Evolutionary conservation across 139 green algal species (phyloP).

Genomic region (Mesotaenium endlicherianum): DNA sequence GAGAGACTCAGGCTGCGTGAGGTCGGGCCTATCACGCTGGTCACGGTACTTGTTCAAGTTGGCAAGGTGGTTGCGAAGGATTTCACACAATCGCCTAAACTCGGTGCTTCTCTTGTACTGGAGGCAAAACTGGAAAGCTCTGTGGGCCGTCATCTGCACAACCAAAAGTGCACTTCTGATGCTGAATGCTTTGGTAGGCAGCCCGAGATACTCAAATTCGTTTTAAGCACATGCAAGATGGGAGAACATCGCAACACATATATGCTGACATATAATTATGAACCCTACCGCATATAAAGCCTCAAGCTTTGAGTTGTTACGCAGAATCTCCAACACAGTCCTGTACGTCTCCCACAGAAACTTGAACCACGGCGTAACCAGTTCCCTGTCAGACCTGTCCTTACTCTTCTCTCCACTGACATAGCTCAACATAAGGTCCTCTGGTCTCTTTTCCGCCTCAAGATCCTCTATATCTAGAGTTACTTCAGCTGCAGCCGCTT

Average conservation of each 20-base stretch:
- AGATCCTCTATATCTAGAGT: conserved; percentile 88
- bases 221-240: too few species aligned
- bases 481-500: conserved; percentile 52
- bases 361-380: conserved; percentile 99
- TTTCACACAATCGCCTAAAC: conserved; percentile 97
- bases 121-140: conserved; percentile 86
- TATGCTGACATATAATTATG: too few species aligned
- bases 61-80: conserved; percentile 93
- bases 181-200: too few species aligned
- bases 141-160: conserved; percentile 70
- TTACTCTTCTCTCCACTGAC: conserved; percentile 91
- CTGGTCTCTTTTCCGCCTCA: conserved; percentile 88
- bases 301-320: conserved; percentile 97
- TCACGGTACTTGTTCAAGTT: conserved; percentile 93
- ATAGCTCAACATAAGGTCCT: conserved; percentile 97
- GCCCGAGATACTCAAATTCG: too few species aligned
- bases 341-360: conserved; percentile 99
- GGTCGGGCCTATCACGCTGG: conserved; percentile 85
- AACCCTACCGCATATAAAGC: conserved; percentile 81
- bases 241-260: too few species aligned
- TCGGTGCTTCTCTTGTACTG: conserved; percentile 96
- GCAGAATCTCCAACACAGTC: conserved; percentile 92
- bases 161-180: too few species aligned
- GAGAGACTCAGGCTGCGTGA: conserved; percentile 81
- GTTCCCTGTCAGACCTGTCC: conserved; percentile 91